phyloP scores from a whole-genome alignment of 176 grass and related monocot species.

The Triticum urartu region DNA sequence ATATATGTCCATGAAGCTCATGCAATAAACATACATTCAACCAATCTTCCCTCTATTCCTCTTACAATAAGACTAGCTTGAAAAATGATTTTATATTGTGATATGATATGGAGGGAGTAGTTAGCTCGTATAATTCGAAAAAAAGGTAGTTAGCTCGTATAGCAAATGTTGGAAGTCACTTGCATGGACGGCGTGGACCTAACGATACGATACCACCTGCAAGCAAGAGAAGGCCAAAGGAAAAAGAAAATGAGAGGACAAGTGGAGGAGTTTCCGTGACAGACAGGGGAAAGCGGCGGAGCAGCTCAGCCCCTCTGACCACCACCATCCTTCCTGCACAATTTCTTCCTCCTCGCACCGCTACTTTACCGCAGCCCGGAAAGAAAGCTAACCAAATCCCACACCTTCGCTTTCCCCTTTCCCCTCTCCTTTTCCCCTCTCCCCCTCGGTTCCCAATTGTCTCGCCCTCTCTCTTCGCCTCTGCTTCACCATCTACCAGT shows the following conservation, averaged over 20 bases:
- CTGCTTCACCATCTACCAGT: not conserved
- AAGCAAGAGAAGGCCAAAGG: not conserved
- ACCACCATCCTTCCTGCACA: slow-evolving; percentile 21
- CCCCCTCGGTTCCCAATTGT: slow-evolving; percentile 18
- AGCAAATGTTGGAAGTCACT: too few species aligned
- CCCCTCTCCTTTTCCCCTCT: not conserved
- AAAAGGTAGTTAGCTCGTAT: too few species aligned
- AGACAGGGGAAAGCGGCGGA: slow-evolving; percentile 34
- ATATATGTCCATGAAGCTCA: too few species aligned
- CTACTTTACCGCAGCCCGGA: slow-evolving; percentile 2
- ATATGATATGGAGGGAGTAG: too few species aligned
- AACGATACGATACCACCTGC: not conserved
- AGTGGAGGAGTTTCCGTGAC: slow-evolving; percentile 23
- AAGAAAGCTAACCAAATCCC: slow-evolving; percentile 33
- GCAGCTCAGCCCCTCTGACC: slow-evolving; percentile 20
- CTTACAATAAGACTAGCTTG: too few species aligned
- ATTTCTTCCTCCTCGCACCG: not conserved
- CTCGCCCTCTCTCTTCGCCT: slow-evolving; percentile 17
- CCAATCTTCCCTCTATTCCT: too few species aligned
- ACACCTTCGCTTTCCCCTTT: slow-evolving; percentile 25
- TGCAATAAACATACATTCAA: too few species aligned
- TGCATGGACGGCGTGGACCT: not conserved
- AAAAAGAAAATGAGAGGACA: not conserved
- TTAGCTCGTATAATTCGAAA: too few species aligned
- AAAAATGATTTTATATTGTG: too few species aligned